Conservation (phyloP, 2,329 filamentous ascomycete species). For the Pseudocercospora eumusae region DNA sequence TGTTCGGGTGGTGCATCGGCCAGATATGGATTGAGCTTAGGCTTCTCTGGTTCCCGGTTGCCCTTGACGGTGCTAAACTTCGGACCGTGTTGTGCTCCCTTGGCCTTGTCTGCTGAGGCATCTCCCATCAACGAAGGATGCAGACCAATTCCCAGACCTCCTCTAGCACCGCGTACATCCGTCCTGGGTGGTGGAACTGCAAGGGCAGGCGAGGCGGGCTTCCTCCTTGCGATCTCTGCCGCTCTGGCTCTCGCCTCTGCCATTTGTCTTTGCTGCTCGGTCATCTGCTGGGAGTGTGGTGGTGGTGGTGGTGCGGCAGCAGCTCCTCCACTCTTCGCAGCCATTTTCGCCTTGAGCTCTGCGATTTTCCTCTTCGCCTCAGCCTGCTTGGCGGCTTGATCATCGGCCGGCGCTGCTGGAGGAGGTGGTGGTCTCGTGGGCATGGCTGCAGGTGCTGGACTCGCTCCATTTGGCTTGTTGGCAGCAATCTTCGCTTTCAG, state of each 20-base stretch:
- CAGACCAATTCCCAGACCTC: conserved; percentile 72
- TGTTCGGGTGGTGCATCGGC: conserved; percentile 54
- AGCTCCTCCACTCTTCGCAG: conserved; percentile 26
- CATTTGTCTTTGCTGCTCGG: conserved; percentile 22
- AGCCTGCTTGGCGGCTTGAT: conserved; percentile 35
- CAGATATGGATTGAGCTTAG: conserved; percentile 43
- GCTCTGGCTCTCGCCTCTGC: conserved; percentile 34
- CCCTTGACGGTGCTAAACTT: conserved; percentile 59
- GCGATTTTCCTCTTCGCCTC: conserved; percentile 39
- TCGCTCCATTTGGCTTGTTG: conserved; percentile 28
- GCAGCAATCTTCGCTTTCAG: conserved; percentile 40
- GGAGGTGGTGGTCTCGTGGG: conserved; percentile 22
- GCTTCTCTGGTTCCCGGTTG: conserved; percentile 54
- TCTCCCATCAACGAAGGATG: conserved; percentile 70
- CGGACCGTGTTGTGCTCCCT: conserved; percentile 48
- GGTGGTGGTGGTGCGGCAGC: conserved; percentile 23
- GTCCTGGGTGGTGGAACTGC: conserved; percentile 47
- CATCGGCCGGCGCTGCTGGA: conserved; percentile 17
- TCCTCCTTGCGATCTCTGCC: conserved; percentile 25
- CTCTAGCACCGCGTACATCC: conserved; percentile 57
- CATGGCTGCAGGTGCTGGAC: conserved; percentile 16
- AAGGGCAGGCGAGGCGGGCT: conserved; percentile 23
- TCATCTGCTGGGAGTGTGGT: conserved; percentile 17
- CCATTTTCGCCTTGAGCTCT: conserved; percentile 40
- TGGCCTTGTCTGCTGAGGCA: conserved; percentile 48